These are phyloP conservation scores for Cytospora schulzeri DNA, from an alignment of 2,329 filamentous ascomycete genomes.

Conservation along the genomic window DNA sequence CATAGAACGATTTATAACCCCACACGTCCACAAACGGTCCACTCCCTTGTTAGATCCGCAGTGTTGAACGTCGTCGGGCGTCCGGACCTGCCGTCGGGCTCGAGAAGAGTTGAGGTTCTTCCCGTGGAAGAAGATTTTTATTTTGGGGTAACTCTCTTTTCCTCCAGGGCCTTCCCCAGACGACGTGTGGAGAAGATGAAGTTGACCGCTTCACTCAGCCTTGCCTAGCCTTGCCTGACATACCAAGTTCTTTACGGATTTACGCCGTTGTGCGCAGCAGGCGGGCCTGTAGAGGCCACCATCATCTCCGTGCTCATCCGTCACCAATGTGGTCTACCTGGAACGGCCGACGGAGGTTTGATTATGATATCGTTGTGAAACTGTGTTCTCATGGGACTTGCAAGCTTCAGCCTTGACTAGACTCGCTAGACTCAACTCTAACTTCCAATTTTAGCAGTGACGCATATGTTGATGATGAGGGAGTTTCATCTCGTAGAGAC, in stretches of 20 bases:
- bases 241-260: neutral
- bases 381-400: constrained; percentile 3
- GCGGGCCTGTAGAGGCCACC: constrained; percentile 2
- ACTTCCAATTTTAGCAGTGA: constrained; percentile 12
- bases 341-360: constrained; percentile 9
- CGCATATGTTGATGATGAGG: neutral
- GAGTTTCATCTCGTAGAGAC: constrained; percentile 9
- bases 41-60: constrained; percentile 19
- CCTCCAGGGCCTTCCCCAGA: constrained; percentile 23
- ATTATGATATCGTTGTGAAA: constrained; percentile 12
- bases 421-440: neutral
- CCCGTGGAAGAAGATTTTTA: neutral
- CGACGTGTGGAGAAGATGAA: constrained; percentile 7
- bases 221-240: constrained; percentile 20
- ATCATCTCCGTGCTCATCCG: constrained; percentile 25
- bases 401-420: constrained; percentile 1
- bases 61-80: constrained; percentile 10
- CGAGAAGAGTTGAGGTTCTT: constrained; percentile 3
- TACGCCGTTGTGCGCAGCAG: neutral
- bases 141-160: neutral
- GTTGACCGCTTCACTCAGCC: constrained; percentile 14
- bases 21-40: constrained; percentile 24
- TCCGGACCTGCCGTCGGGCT: constrained; percentile 19
- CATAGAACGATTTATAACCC: constrained; percentile 26
- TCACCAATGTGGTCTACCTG: constrained; percentile 11